Conservation (phyloP, 805 yeast genomes). For the Yarrowia deformans region DNA sequence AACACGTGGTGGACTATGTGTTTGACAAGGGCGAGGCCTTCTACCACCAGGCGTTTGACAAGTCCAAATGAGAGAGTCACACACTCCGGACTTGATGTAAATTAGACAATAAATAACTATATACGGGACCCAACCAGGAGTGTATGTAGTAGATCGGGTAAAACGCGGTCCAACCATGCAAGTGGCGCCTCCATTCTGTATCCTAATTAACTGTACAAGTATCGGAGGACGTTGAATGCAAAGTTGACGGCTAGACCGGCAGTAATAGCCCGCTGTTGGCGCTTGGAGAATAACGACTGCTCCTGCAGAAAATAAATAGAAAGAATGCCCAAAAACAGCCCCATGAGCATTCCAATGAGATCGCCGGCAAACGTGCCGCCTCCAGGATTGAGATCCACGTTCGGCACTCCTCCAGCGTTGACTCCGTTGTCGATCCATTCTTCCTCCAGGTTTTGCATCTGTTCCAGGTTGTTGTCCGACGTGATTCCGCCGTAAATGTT, state of each 20-base stretch:
- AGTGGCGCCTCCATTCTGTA: too few species aligned
- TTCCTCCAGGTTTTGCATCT: constrained; percentile 65
- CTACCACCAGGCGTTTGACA: constrained; percentile 6
- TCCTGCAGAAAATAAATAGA: constrained; percentile 67
- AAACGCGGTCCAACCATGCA: too few species aligned
- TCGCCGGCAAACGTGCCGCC: constrained; percentile 67
- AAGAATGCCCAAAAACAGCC: constrained; percentile 76
- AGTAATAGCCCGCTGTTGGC: constrained; percentile 71
- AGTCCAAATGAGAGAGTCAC: background rate
- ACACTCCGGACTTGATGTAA: background rate
- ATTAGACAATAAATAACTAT: constrained; percentile 20
- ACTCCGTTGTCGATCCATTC: constrained; percentile 87
- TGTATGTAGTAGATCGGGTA: background rate
- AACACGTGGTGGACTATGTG: constrained; percentile 65
- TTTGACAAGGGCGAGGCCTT: constrained; percentile 54
- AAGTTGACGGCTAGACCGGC: constrained; percentile 76
- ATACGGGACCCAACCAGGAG: background rate
- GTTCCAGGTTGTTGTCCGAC: constrained; percentile 16
- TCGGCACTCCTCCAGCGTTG: constrained; percentile 57
- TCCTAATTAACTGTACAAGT: background rate
- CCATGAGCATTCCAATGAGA: constrained; percentile 72
- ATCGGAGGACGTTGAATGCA: constrained; percentile 46
- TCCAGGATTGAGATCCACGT: constrained; percentile 42
- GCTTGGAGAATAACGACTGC: constrained; percentile 63
- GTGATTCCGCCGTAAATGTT: constrained; percentile 54